phyloP scores from a whole-genome alignment of 169 alveolate genomes.

The Eimeria maxima region DNA sequence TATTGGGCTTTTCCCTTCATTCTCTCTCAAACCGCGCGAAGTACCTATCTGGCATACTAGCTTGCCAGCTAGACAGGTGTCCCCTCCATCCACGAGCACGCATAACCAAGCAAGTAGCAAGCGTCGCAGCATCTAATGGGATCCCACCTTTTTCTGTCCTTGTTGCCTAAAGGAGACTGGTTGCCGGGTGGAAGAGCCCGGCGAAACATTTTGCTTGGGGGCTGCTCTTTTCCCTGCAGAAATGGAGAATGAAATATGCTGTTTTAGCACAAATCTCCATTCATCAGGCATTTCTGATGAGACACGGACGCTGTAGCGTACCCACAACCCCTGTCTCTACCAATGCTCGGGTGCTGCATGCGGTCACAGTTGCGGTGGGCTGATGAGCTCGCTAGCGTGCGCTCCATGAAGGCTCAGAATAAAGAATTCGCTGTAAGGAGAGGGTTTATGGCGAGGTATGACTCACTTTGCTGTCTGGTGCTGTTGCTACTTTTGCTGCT shows the following conservation, averaged over 20 bases:
- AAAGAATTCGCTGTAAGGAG: neutral
- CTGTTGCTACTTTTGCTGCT: neutral
- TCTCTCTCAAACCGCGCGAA: too few relatives aligned
- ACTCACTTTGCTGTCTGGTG: neutral
- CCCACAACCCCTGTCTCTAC: too few relatives aligned
- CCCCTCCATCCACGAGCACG: neutral
- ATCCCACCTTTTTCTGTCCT: slow-evolving; percentile 60
- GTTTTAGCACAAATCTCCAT: too few relatives aligned
- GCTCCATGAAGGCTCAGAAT: neutral
- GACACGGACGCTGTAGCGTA: too few relatives aligned
- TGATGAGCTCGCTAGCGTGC: neutral
- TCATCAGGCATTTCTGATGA: too few relatives aligned
- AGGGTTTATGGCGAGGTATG: neutral
- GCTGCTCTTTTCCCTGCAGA: neutral
- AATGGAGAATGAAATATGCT: neutral
- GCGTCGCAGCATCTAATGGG: neutral
- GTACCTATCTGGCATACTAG: too few relatives aligned
- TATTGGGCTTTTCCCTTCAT: too few relatives aligned
- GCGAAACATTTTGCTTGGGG: slow-evolving; percentile 46
- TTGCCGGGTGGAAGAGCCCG: slow-evolving; percentile 58
- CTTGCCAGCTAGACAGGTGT: too few relatives aligned
- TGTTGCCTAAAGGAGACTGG: slow-evolving; percentile 67
- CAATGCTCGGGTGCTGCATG: too few relatives aligned
- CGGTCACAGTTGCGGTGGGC: neutral
- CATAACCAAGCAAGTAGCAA: neutral